A percentile compares a stretch with the other conserved stretches of the same genome.
Evolutionary conservation across 2,329 filamentous ascomycete species (phyloP).

Genomic region (Aspergillus sp.): DNA sequence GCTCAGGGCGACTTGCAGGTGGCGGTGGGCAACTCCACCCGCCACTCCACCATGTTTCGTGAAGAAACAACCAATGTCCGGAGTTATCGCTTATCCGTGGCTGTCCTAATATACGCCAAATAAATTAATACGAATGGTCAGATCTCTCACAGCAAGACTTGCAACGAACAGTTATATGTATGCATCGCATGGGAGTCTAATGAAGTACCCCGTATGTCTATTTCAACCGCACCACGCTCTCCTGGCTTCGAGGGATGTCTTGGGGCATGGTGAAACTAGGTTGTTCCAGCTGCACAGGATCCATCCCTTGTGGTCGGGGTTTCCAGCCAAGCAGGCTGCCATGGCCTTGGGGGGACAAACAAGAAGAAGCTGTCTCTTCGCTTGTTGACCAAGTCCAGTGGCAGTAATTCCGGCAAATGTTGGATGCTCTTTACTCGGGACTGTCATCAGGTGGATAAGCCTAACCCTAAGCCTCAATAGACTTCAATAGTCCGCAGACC

Average conservation of each 20-base stretch:
- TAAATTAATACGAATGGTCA: too few species aligned
- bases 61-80: background rate
- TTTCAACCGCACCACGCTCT: background rate
- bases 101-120: too few species aligned
- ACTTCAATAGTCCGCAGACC: background rate
- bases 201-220: too few species aligned
- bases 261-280: background rate
- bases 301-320: background rate
- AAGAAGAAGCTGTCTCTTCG: background rate
- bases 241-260: background rate
- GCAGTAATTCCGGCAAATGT: background rate
- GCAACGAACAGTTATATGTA: too few species aligned
- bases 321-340: background rate
- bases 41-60: background rate
- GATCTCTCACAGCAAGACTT: too few species aligned
- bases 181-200: too few species aligned
- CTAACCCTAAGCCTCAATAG: background rate
- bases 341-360: too few species aligned
- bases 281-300: background rate
- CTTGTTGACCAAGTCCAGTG: background rate
- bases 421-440: background rate
- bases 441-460: background rate
- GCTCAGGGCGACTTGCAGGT: background rate
- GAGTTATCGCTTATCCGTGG: too few species aligned
- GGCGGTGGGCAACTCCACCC: background rate